Percentiles rank a stretch among this genome's conserved stretches.
Conservation (phyloP, 441 rosid species). For the Isatis lusitanica region DNA sequence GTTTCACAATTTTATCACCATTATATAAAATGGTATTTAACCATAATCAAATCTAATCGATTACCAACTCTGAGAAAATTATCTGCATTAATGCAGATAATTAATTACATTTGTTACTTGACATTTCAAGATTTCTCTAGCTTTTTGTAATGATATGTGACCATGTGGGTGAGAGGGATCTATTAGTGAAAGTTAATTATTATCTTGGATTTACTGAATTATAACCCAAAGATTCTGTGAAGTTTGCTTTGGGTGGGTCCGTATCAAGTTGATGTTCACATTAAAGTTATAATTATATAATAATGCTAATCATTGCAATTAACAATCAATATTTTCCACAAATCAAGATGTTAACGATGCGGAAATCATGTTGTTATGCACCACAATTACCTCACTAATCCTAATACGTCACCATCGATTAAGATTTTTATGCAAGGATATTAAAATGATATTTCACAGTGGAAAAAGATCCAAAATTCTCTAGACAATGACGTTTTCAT, state of each 20-base stretch:
- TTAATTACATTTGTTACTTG: constrained; percentile 27
- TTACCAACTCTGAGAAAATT: background rate
- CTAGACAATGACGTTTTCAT: constrained; percentile 7
- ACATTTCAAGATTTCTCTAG: background rate
- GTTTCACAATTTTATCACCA: constrained; percentile 46
- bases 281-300: constrained; percentile 21
- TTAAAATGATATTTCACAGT: constrained; percentile 17
- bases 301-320: constrained; percentile 48
- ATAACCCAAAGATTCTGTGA: constrained; percentile 50
- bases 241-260: constrained; percentile 40
- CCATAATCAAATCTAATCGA: background rate
- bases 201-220: constrained; percentile 49
- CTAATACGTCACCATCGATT: constrained; percentile 34
- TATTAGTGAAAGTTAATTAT: constrained; percentile 5
- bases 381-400: constrained; percentile 54
- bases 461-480: background rate
- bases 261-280: constrained; percentile 57
- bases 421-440: constrained; percentile 25
- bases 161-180: constrained; percentile 34
- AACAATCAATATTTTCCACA: constrained; percentile 45
- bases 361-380: constrained; percentile 50
- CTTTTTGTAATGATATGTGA: constrained; percentile 26
- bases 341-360: constrained; percentile 50
- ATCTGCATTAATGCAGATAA: background rate
- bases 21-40: constrained; percentile 20